phyloP scores from a whole-genome alignment of 2,329 filamentous ascomycete genomes.

The Aspergillus quadrilineatus region DNA sequence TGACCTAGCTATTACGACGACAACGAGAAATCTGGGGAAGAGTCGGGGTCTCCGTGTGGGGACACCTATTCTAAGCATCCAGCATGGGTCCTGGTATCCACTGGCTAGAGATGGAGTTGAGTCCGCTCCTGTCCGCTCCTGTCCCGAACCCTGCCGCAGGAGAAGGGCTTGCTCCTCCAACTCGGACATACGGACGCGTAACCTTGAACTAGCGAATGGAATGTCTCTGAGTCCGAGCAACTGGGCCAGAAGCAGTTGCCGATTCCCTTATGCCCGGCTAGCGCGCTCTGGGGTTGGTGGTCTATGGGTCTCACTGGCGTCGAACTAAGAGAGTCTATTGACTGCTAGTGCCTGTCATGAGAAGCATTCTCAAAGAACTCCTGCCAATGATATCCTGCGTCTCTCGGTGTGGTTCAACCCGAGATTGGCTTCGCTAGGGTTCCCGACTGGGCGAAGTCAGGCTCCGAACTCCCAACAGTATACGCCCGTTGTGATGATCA shows the following conservation, averaged over 20 bases:
- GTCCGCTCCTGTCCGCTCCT: not conserved
- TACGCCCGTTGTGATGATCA: not conserved
- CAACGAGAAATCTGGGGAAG: not conserved
- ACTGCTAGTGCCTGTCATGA: not conserved
- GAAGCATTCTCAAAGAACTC: too few relatives aligned
- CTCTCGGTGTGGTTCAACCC: not conserved
- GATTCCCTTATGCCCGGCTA: too few relatives aligned
- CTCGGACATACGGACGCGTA: not conserved
- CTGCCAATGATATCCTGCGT: not conserved
- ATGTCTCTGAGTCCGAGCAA: too few relatives aligned
- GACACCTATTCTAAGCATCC: not conserved
- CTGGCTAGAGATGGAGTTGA: not conserved
- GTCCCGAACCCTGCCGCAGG: not conserved
- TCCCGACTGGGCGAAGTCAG: too few relatives aligned
- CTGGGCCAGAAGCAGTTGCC: too few relatives aligned
- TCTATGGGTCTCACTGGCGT: not conserved
- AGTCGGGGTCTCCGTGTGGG: not conserved
- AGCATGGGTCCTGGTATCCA: not conserved
- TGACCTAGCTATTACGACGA: not conserved
- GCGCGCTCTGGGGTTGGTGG: too few relatives aligned
- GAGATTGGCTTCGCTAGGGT: not conserved
- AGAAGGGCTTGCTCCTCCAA: not conserved
- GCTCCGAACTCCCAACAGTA: too few relatives aligned
- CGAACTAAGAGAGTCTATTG: not conserved
- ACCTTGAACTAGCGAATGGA: not conserved